These are phyloP conservation scores for Aspergillus sp. DNA, from an alignment of 2,329 filamentous ascomycete species.

Conservation along the genomic window DNA sequence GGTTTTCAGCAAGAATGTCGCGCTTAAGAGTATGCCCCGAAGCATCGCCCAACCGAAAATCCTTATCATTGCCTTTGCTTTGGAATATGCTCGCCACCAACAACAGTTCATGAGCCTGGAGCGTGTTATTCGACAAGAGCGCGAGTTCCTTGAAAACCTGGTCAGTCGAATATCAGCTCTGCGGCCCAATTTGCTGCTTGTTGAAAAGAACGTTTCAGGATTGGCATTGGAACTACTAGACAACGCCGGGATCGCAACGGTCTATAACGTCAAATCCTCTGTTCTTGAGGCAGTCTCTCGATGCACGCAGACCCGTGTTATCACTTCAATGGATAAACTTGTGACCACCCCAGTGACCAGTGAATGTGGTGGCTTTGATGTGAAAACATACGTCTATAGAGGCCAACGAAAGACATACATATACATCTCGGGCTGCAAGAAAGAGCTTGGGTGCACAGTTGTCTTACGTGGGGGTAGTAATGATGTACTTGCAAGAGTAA, in stretches of 20 bases:
- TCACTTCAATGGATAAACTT: constrained; percentile 93
- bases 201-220: constrained; percentile 89
- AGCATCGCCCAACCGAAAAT: constrained; percentile 82
- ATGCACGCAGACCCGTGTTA: constrained; percentile 87
- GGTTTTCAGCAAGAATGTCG: constrained; percentile 95
- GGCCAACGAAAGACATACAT: constrained; percentile 91
- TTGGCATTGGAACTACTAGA: constrained; percentile 85
- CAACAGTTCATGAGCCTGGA: constrained; percentile 98
- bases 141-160: constrained; percentile 87
- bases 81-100: constrained; percentile 92
- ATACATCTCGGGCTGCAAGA: constrained; percentile 85
- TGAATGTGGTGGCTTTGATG: constrained; percentile 84
- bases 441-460: constrained; percentile 91
- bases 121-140: constrained; percentile 93
- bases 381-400: constrained; percentile 89
- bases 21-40: constrained; percentile 92
- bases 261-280: constrained; percentile 93
- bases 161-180: constrained; percentile 88
- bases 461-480: constrained; percentile 79
- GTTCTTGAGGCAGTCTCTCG: constrained; percentile 93
- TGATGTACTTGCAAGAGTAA: constrained; percentile 72
- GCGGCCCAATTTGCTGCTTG: constrained; percentile 81
- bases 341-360: constrained; percentile 72
- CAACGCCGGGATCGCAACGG: constrained; percentile 86
- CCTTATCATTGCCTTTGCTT: constrained; percentile 87